phyloP scores from a whole-genome alignment of 176 grass and related monocot species.

The Phoenix dactylifera region DNA sequence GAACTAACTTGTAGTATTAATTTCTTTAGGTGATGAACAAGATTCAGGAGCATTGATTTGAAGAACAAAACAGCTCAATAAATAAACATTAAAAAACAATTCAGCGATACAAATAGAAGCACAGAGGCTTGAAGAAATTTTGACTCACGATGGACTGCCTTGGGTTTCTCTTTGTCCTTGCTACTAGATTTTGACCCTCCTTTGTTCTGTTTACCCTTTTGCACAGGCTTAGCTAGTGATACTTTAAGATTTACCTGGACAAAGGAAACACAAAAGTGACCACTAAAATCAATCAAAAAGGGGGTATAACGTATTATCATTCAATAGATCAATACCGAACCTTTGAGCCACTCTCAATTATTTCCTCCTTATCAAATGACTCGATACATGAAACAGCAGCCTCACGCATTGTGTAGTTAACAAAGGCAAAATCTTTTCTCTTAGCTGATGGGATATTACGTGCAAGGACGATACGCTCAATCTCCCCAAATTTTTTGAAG shows the following conservation, averaged over 20 bases:
- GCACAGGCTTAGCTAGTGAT: constrained; percentile 49
- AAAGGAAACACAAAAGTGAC: constrained; percentile 12
- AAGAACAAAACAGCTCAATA: neutral
- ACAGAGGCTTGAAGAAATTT: constrained; percentile 7
- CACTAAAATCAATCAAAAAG: constrained; percentile 3
- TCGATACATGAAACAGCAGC: constrained; percentile 55
- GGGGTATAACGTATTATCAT: neutral
- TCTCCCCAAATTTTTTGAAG: constrained; percentile 53
- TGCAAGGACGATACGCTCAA: constrained; percentile 43
- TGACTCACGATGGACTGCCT: constrained; percentile 40
- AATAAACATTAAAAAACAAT: constrained; percentile 1
- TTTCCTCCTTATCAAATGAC: constrained; percentile 39
- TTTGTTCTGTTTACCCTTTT: constrained; percentile 40
- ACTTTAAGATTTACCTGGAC: constrained; percentile 64
- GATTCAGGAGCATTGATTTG: too few species aligned
- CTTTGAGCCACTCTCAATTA: constrained; percentile 49
- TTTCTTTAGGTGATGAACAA: too few species aligned
- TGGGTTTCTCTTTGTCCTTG: constrained; percentile 31
- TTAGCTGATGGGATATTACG: constrained; percentile 37
- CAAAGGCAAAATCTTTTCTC: constrained; percentile 58
- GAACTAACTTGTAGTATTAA: too few species aligned
- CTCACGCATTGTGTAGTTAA: constrained; percentile 52
- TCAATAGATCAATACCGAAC: constrained; percentile 14
- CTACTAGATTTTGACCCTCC: constrained; percentile 26
- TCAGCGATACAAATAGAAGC: neutral